Base-by-base conservation (phyloP, 257 asterid species). In the Thymus quinquecostatus region DNA sequence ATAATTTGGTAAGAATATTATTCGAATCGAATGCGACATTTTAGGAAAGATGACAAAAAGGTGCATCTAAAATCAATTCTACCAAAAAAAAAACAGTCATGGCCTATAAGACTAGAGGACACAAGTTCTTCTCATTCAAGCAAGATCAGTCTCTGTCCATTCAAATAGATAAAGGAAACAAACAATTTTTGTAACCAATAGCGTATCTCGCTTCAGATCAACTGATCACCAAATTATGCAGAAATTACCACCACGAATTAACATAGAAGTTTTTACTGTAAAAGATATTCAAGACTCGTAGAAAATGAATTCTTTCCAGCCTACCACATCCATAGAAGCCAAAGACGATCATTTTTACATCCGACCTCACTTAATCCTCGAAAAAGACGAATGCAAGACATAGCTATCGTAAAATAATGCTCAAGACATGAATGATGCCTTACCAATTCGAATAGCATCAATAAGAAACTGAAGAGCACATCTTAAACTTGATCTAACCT, bases 371-470 rank as follows among this genome's bases (percentile, higher is more conserved):
- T 10, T 28, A 64, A 45, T 41, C 60, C 33, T 3, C 64, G 6
- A 51, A 7, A 45, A 11, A 54, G 55, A 10, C 32, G 28, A 33
- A 33, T 7, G 32, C 1, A n/a, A 64, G 10, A 53, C 10, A 43
- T 27, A 61, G 27, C 14, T 10, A 12, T 50, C 48, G 14, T 57
- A 21, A 45, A 1, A 30, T 33, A 58, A 44, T 28, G 11, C 56
- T 11, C 53, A 28, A 60, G 21, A 54, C n/a, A 32, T 44, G 58
- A 64, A 74, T 44, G 58, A 64, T 65, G 34, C 43, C 36, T 45
- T 7, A 57, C 49, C 70, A 28, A 62, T 61, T 41, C 27, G 38
- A 73, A 56, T 33, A 21, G 7, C 51, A 61, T 10, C 38, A 38
- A 38, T 11, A 36, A 3, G 10, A 71, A 49, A 51, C 32, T 6